These are phyloP conservation scores for Exophiala dermatitidis DNA, from an alignment of 2,329 filamentous ascomycete genomes.

Conservation along the genomic window DNA sequence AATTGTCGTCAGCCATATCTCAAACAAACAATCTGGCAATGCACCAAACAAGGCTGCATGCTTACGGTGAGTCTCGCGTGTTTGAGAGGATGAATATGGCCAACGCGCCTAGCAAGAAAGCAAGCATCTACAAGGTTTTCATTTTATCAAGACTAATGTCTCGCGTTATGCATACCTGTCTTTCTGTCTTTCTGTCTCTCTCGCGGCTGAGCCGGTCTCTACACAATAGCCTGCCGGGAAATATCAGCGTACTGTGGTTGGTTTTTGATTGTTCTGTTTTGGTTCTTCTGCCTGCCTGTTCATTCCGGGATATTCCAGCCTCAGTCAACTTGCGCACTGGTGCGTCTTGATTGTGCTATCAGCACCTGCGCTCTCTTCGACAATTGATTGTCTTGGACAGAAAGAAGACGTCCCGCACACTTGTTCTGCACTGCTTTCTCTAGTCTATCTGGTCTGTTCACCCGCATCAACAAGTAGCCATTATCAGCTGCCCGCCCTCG, in stretches of 20 bases:
- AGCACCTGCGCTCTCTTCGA: too few relatives aligned
- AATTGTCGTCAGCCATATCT: conserved; percentile 3
- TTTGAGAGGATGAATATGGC: neutral
- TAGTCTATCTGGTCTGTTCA: too few relatives aligned
- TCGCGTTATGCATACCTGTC: conserved; percentile 11
- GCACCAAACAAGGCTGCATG: neutral
- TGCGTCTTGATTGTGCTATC: too few relatives aligned
- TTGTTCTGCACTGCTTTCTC: too few relatives aligned
- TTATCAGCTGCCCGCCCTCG: too few relatives aligned
- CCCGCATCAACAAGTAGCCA: too few relatives aligned
- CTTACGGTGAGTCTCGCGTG: neutral
- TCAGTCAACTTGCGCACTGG: too few relatives aligned
- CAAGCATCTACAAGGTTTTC: too few relatives aligned
- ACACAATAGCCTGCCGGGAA: neutral
- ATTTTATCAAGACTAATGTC: neutral
- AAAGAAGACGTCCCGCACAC: too few relatives aligned
- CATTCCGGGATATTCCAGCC: neutral
- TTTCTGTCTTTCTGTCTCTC: neutral
- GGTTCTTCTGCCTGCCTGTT: neutral
- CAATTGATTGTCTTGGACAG: too few relatives aligned
- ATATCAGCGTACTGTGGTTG: neutral
- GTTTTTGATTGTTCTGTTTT: neutral
- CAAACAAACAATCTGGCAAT: conserved; percentile 13
- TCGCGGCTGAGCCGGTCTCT: neutral
- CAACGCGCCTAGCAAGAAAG: neutral